phyloP scores from a whole-genome alignment of 75 land plant genomes.

The Cupressus sempervirens region DNA sequence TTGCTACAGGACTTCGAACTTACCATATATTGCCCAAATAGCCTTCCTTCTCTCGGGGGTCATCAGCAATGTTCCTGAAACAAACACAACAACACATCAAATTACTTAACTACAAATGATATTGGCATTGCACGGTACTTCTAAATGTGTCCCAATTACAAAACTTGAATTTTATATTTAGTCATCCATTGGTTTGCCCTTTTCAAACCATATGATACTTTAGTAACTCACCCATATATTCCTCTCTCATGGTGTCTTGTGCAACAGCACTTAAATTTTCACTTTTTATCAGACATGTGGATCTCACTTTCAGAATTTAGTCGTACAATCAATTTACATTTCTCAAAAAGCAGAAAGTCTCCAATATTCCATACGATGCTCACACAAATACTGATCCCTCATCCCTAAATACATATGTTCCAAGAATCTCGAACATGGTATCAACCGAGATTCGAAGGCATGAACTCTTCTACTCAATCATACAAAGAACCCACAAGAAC shows the following conservation, averaged over 20 bases:
- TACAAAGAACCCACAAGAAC: background rate
- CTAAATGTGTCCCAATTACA: background rate
- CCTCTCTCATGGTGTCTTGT: background rate
- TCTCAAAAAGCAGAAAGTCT: no score
- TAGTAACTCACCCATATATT: background rate
- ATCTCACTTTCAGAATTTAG: no score
- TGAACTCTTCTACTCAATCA: background rate
- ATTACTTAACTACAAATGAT: background rate
- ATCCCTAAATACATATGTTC: no score
- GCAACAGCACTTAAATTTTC: no score
- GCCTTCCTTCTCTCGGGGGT: slow-evolving; percentile 54
- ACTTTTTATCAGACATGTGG: no score
- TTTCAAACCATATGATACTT: background rate
- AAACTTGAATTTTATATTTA: background rate
- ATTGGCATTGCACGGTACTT: background rate
- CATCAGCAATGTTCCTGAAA: slow-evolving; percentile 59
- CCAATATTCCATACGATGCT: no score
- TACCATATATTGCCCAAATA: slow-evolving; percentile 69
- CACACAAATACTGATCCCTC: no score
- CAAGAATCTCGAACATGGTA: background rate
- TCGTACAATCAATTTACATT: no score
- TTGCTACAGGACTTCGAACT: background rate
- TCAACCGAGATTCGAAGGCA: background rate
- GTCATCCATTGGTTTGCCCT: background rate
- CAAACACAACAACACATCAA: background rate